Conservation (phyloP, 345 rosid species). For the Arabidopsis suecica region DNA sequence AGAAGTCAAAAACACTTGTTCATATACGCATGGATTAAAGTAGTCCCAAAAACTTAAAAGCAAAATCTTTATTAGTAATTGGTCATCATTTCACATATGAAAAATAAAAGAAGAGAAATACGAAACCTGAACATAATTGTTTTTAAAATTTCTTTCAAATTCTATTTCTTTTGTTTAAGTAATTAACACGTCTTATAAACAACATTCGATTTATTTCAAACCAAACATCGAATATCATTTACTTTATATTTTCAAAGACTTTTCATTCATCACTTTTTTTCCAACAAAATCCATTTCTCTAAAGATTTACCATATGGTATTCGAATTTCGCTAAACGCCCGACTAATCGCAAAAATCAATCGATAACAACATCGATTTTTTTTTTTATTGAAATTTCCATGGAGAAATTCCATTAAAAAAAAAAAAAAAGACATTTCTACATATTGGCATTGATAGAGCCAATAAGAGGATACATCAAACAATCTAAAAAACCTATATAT, state of each 20-base stretch:
- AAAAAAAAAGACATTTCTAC: neutral
- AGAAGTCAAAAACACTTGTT: neutral
- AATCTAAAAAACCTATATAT: slow-evolving; percentile 31
- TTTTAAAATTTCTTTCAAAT: neutral
- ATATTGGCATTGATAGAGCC: slow-evolving; percentile 16
- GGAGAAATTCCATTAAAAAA: too few species aligned
- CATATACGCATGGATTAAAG: neutral
- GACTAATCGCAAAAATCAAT: too few species aligned
- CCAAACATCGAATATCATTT: neutral
- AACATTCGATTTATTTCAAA: neutral
- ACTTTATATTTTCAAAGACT: slow-evolving; percentile 8
- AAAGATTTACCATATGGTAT: too few species aligned
- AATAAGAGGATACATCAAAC: slow-evolving; percentile 1
- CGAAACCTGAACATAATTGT: neutral
- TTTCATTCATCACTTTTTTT: neutral
- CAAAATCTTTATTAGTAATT: neutral
- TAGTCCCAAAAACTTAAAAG: neutral
- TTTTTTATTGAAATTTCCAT: neutral
- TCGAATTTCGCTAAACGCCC: too few species aligned
- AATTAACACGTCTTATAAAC: neutral
- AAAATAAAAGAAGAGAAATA: neutral
- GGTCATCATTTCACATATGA: neutral
- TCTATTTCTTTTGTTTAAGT: neutral
- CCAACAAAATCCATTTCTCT: too few species aligned
- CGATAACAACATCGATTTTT: too few species aligned